Percentiles rank a stretch among this genome's conserved stretches.
phyloP scores from a whole-genome alignment of 2,329 filamentous ascomycete species.

The Ophiostoma quercus region DNA sequence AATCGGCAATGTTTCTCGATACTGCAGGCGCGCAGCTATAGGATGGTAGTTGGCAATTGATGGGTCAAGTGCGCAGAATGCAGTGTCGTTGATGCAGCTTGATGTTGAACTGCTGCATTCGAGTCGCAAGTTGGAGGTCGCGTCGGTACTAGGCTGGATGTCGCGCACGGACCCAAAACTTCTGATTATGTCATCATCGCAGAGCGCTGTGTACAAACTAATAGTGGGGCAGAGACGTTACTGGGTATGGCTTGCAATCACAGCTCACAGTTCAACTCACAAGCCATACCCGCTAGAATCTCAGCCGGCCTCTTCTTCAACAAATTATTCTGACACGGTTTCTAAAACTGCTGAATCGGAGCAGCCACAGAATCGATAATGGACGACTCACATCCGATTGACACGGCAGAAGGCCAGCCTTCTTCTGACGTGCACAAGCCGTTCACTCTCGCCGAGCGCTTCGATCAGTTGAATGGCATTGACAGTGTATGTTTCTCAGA shows the following conservation, averaged over 20 bases:
- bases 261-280: neutral
- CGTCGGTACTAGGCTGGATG: neutral
- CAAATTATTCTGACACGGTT: neutral
- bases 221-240: neutral
- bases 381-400: neutral
- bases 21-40: neutral
- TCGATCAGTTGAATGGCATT: constrained; percentile 73
- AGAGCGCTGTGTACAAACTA: neutral
- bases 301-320: neutral
- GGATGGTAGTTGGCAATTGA: neutral
- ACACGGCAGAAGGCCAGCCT: neutral
- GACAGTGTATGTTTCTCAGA: constrained; percentile 54
- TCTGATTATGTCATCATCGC: neutral
- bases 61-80: neutral
- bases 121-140: constrained; percentile 1
- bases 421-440: constrained; percentile 37
- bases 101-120: neutral
- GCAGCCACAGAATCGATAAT: neutral
- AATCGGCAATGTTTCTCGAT: neutral
- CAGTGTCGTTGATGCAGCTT: neutral
- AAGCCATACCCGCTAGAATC: neutral
- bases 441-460: constrained; percentile 72
- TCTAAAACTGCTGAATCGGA: neutral
- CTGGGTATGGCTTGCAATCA: neutral
- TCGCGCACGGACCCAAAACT: neutral